Percentiles rank a stretch among this genome's conserved stretches.
Conservation (phyloP, 169 alveolate species). For the Plasmodium gaboni region DNA sequence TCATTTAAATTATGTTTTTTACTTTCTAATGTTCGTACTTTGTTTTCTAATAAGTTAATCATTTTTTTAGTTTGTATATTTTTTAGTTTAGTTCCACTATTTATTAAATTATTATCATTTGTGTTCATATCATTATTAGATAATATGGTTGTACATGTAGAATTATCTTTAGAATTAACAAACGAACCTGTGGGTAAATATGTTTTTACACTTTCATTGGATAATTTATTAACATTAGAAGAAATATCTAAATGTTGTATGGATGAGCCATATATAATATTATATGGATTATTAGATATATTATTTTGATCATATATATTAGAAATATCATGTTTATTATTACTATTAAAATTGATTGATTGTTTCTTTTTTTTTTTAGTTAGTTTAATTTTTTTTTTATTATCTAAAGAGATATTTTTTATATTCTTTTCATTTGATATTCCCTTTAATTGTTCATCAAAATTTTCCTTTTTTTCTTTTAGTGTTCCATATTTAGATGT, state of each 20-base stretch:
- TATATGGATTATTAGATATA: too few relatives aligned
- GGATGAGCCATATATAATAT: too few relatives aligned
- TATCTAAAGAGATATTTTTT: not conserved
- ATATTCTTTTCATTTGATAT: not conserved
- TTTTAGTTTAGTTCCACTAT: constrained; percentile 33
- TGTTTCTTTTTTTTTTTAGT: constrained; percentile 21
- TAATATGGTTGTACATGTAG: constrained; percentile 30
- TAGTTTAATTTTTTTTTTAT: constrained; percentile 35
- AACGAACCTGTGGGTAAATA: constrained; percentile 11
- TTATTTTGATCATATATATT: not conserved
- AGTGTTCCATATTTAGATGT: not conserved
- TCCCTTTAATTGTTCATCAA: constrained; percentile 1
- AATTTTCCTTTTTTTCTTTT: not conserved
- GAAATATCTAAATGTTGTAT: too few relatives aligned
- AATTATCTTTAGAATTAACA: constrained; percentile 17
- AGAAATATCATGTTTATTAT: not conserved
- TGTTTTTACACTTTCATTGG: constrained; percentile 40
- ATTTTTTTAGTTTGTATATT: constrained; percentile 10
- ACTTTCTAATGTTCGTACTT: constrained; percentile 37
- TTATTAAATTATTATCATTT: not conserved
- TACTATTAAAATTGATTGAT: not conserved
- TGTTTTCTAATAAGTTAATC: constrained; percentile 27
- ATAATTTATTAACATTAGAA: constrained; percentile 10
- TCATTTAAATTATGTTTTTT: constrained; percentile 50
- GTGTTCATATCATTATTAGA: constrained; percentile 29